Percentiles rank a stretch among this genome's conserved stretches.
Evolutionary conservation across 495 filamentous ascomycete genomes (phyloP).

Genomic region (Penicillium longicatenatum): DNA sequence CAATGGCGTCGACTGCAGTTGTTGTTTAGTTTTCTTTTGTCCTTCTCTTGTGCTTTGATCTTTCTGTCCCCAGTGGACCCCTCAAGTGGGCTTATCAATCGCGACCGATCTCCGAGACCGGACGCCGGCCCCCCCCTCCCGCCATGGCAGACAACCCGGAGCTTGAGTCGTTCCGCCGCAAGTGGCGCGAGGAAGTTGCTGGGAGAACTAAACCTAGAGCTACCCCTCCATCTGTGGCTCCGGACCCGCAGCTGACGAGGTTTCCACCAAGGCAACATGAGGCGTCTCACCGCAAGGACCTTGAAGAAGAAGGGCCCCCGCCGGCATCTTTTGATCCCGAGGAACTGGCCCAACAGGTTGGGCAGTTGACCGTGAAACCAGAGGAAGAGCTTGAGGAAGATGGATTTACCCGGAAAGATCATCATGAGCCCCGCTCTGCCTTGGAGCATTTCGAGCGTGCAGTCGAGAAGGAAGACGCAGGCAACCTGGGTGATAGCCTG

Average conservation of each 20-base stretch:
- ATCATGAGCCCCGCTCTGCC: constrained; percentile 68
- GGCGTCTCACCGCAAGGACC: constrained; percentile 39
- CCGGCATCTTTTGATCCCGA: constrained; percentile 41
- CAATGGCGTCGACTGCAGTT: constrained; percentile 15
- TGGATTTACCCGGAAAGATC: constrained; percentile 26
- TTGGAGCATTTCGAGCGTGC: constrained; percentile 93
- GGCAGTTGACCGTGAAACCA: constrained; percentile 32
- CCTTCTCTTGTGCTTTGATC: constrained; percentile 4
- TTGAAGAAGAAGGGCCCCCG: constrained; percentile 40
- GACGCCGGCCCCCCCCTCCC: constrained; percentile 20
- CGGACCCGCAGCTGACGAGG: constrained; percentile 26
- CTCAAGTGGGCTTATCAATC: constrained; percentile 33
- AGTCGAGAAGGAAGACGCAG: constrained; percentile 82
- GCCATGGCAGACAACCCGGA: constrained; percentile 68
- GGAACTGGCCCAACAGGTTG: constrained; percentile 45
- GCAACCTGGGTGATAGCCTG: constrained; percentile 86
- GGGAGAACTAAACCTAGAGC: constrained; percentile 46
- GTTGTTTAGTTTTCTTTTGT: constrained; percentile 12
- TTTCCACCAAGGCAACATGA: constrained; percentile 40
- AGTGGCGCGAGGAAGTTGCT: constrained; percentile 82
- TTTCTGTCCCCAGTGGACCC: constrained; percentile 14
- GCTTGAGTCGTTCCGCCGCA: constrained; percentile 75
- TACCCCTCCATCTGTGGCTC: constrained; percentile 24
- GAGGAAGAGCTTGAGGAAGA: constrained; percentile 40
- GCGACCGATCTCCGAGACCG: constrained; percentile 31